Base-by-base conservation (phyloP, 1,284 basidiomycete genomes). In the Hortiboletus rubellus region DNA sequence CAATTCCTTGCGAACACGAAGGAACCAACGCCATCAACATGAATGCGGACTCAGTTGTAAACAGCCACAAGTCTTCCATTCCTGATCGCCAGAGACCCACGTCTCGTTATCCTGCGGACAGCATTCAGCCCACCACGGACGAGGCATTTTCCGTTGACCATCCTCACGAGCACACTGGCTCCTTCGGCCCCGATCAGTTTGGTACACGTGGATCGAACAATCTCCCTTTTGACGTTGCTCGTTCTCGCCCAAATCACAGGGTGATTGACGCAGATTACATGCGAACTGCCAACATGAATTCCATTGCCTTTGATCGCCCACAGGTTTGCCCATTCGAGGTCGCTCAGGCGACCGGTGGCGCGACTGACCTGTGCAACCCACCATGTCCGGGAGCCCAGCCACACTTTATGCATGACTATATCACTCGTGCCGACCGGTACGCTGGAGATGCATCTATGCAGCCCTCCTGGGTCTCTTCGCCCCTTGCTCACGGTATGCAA, bases 181-280 rank as follows among this genome's bases (percentile, higher is more conserved):
- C 55, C 18, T 54, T 60, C 11, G 10, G 44, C 46, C 18, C 57
- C 34, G 67, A 65, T 63, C 72, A 72, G 42, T 60, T 61, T 52
- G 70, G 69, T 30, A 70, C 72, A 51, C 72, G 73, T 41, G 64
- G 64, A 52, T 73, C 72, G 40, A 74, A 72, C 60, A 62, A 63
- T 54, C 54, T 64, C 22, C 55, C 64, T 52, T 74, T 69, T 54
- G 70, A 74, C 66, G 64, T 69, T 33, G 66, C 67, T 48, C 69
- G 63, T 54, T 52, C 68, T n/a, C 71, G 69, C 31, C 27, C 52
- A 38, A 60, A 71, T 46, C 66, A 74, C 49, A 72, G 50, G 52
- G 52, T 55, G 50, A 58, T 52, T 55, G 70, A 72, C 48, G 51
- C 60, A 37, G 68, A 71, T 48, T 54, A 53, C 52, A 51, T 43